Evolutionary conservation across 257 asterid genomes (phyloP).

Genomic region (Scutellaria minor): DNA sequence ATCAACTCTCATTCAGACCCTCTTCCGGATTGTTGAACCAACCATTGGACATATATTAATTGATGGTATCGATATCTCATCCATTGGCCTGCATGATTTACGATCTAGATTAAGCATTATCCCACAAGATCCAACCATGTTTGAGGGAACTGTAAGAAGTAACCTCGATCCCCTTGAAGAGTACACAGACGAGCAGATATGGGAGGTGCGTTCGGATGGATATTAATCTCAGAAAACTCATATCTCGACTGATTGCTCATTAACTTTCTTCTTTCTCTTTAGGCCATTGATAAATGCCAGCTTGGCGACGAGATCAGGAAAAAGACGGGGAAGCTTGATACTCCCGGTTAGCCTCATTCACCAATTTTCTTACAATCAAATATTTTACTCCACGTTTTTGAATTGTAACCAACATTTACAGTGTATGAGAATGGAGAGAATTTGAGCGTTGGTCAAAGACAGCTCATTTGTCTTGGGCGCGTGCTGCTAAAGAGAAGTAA

Average conservation of each 20-base stretch:
- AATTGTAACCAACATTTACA: slow-evolving; percentile 21
- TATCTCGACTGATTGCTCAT: no score
- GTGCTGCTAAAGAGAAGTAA: slow-evolving; percentile 76
- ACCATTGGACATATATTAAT: slow-evolving; percentile 64
- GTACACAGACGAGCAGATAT: slow-evolving; percentile 74
- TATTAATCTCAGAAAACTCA: no score
- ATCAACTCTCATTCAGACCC: slow-evolving; percentile 88
- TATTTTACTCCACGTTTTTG: no score
- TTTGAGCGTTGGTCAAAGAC: slow-evolving; percentile 86
- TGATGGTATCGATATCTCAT: slow-evolving; percentile 61
- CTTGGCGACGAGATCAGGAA: slow-evolving; percentile 85
- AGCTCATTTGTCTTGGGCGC: slow-evolving; percentile 77
- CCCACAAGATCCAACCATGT: slow-evolving; percentile 52
- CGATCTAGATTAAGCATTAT: slow-evolving; percentile 77
- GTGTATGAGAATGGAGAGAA: slow-evolving; percentile 86
- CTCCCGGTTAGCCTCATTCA: slow-evolving; percentile 55
- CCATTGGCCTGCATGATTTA: slow-evolving; percentile 81
- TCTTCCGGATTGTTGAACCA: slow-evolving; percentile 88
- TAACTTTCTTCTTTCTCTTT: no score
- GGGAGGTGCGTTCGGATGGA: slow-evolving; percentile 48
- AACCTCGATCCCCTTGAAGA: slow-evolving; percentile 90
- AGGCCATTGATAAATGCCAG: slow-evolving; percentile 90
- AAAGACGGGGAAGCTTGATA: slow-evolving; percentile 73
- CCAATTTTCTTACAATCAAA: slow-evolving; percentile 31
- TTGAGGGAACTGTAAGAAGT: slow-evolving; percentile 80